Evolutionary conservation across 2,329 filamentous ascomycete genomes (phyloP).

Genomic region (Penicillium sp.): DNA sequence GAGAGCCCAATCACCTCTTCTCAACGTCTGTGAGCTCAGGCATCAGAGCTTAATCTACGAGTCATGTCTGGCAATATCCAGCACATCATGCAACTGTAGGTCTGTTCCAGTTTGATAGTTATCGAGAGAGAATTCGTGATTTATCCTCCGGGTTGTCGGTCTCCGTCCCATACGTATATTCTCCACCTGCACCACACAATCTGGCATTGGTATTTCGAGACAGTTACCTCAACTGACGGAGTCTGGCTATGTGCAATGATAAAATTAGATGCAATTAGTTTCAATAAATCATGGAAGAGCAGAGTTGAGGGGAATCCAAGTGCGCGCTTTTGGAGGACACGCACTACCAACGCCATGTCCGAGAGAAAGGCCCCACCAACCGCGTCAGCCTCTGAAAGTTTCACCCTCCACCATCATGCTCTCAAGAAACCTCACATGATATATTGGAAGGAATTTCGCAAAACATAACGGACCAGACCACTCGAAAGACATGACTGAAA

Average conservation of each 20-base stretch:
- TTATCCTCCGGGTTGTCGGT: not conserved
- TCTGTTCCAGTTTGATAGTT: too few relatives aligned
- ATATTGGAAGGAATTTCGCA: not conserved
- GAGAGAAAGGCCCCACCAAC: conserved; percentile 21
- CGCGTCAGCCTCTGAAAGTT: conserved; percentile 17
- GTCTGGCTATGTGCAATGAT: not conserved
- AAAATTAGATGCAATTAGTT: not conserved
- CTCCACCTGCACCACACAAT: not conserved
- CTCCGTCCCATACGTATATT: not conserved
- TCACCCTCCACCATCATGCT: not conserved
- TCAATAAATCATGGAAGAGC: not conserved
- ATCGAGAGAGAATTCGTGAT: too few relatives aligned
- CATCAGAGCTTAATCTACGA: too few relatives aligned
- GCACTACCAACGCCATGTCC: conserved; percentile 20
- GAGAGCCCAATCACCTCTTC: too few relatives aligned
- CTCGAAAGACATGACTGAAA: not conserved
- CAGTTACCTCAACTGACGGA: not conserved
- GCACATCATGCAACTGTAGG: too few relatives aligned
- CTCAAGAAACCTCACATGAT: conserved; percentile 7
- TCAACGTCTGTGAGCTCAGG: too few relatives aligned
- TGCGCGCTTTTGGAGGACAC: conserved; percentile 7
- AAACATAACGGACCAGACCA: not conserved
- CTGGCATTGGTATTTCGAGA: not conserved
- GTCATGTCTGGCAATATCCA: too few relatives aligned
- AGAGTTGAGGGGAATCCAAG: not conserved